phyloP scores from a whole-genome alignment of 2,329 filamentous ascomycete species.

The Stachybotrys elegans region DNA sequence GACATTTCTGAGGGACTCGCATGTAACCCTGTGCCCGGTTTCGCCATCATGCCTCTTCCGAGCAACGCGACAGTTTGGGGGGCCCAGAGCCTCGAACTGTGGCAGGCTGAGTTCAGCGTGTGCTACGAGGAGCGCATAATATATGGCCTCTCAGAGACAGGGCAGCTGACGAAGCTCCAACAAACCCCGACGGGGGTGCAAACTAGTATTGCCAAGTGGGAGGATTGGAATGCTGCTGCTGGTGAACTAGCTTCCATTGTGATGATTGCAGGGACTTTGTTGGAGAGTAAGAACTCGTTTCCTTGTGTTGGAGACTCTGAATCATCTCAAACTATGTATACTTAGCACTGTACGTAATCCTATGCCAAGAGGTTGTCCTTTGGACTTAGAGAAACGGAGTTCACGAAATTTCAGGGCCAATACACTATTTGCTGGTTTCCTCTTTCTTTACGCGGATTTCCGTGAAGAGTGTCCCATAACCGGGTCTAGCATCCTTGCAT shows the following conservation, averaged over 20 bases:
- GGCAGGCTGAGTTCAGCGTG: constrained; percentile 4
- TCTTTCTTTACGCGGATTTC: constrained; percentile 1
- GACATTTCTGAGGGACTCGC: not conserved
- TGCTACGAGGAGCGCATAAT: constrained; percentile 3
- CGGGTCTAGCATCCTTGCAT: not conserved
- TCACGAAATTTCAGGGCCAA: no score
- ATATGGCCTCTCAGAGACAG: constrained; percentile 2
- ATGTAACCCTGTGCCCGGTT: constrained; percentile 4
- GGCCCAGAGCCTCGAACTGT: constrained; percentile 6
- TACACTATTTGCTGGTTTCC: no score
- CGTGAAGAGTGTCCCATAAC: not conserved
- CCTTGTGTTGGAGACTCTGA: no score
- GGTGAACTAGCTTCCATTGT: constrained; percentile 1
- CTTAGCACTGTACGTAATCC: no score
- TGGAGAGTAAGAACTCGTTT: constrained; percentile 2
- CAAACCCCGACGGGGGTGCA: not conserved
- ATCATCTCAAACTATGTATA: no score
- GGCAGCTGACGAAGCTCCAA: not conserved
- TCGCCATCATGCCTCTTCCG: constrained; percentile 9
- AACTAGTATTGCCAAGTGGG: not conserved
- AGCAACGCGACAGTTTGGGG: constrained; percentile 8
- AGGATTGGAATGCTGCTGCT: constrained; percentile 1
- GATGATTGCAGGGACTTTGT: constrained; percentile 1
- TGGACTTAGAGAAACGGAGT: no score
- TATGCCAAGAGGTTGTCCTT: no score